Percentiles rank a stretch among this genome's conserved stretches.
phyloP scores from a whole-genome alignment of 768 basidiomycete genomes.

The Hygrocybe punicea region DNA sequence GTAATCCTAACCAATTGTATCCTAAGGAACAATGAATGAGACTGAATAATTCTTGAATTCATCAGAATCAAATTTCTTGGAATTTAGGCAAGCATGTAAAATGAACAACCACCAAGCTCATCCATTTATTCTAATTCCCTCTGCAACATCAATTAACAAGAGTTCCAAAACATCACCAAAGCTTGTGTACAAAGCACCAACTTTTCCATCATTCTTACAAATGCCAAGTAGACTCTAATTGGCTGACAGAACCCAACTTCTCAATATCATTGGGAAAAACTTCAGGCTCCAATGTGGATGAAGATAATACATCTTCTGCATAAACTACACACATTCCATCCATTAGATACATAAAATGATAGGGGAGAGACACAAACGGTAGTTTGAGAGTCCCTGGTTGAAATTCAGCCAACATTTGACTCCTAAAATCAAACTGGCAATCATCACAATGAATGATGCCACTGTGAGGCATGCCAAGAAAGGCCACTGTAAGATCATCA shows the following conservation, averaged over 20 bases:
- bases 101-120: too few species aligned
- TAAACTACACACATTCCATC: too few species aligned
- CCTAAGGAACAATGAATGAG: background rate
- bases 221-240: background rate
- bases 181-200: background rate
- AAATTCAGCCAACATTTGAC: conserved; percentile 52
- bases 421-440: conserved; percentile 44
- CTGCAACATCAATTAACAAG: too few species aligned
- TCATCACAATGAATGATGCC: conserved; percentile 42
- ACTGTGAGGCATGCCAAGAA: conserved; percentile 47
- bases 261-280: conserved; percentile 19
- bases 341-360: background rate
- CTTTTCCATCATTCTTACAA: background rate
- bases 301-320: conserved; percentile 18
- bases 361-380: conserved; percentile 39
- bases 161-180: background rate
- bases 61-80: too few species aligned
- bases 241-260: background rate
- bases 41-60: background rate
- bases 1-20: too few species aligned
- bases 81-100: background rate
- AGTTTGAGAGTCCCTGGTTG: conserved; percentile 52
- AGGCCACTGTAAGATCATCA: conserved; percentile 38
- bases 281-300: conserved; percentile 14
- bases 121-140: background rate